Base-by-base conservation (phyloP, 805 yeast species). In the Nakazawaea sp. region DNA sequence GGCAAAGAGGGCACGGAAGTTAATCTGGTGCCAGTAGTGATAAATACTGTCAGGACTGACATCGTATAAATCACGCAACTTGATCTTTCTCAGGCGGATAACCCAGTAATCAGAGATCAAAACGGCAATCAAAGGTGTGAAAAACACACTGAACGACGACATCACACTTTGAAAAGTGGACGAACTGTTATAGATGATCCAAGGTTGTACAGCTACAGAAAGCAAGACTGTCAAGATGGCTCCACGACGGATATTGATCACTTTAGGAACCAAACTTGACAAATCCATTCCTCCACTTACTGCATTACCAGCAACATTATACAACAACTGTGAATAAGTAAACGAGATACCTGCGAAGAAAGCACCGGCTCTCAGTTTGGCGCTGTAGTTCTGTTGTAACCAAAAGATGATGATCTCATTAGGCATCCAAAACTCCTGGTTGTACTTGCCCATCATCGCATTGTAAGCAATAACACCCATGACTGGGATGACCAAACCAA, bases 261-360 rank as follows among this genome's bases (percentile, higher is more conserved):
- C 65, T 38, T 56, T 53, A 13, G 75, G 75, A 33, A 61, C 56
- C 42, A 72, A 45, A 38, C 70, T 75, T 18, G 72, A 64, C 44
- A 72, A 45, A 43, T 71, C 77, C 58, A 69, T 72, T 13, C 74
- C 75, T 10, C 71, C 72, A 32, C 71, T 58, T 29, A 64, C 55
- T 28, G 66, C 66, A 35, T 61, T 56, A 29, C 61, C 59, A 15
- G 63, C 52, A 18, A 63, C 56, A 37, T 63, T 64, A 44, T 64
- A 60, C 10, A 64, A 53, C 35, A 66, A 45, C 42, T 66, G 70
- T 4, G 67, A 58, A 19, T 56, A 33, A 10, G 54, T 50, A 37
- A 64, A 58, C 3, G 65, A 55, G 1, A 60, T 42, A 4, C 69
- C 70, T 38, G 61, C 54, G 45, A 65, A 72, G 49, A 72, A 70